phyloP scores from a whole-genome alignment of 495 filamentous ascomycete species.

The Penicillium lagena region DNA sequence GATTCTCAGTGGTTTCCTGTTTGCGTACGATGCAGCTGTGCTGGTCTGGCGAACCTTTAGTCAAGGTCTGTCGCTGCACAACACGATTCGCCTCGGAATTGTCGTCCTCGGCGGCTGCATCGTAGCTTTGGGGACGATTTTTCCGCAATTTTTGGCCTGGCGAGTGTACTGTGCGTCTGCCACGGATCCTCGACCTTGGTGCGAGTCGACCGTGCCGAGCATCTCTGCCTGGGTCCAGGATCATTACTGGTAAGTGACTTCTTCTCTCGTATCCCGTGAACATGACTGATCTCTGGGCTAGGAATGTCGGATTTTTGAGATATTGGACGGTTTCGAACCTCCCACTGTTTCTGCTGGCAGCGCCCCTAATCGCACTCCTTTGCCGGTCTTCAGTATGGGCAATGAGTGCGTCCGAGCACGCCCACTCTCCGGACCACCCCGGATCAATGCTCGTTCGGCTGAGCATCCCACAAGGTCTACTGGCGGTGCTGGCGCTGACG shows the following conservation, averaged over 20 bases:
- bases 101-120: constrained; percentile 59
- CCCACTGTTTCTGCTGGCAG: constrained; percentile 79
- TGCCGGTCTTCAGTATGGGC: constrained; percentile 52
- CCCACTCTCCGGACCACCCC: constrained; percentile 23
- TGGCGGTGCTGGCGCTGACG: constrained; percentile 65
- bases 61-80: constrained; percentile 16
- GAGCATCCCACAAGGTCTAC: constrained; percentile 63
- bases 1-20: constrained; percentile 69
- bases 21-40: constrained; percentile 51
- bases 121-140: constrained; percentile 56
- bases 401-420: constrained; percentile 13
- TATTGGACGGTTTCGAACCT: constrained; percentile 89
- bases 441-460: constrained; percentile 44
- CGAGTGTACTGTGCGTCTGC: constrained; percentile 54
- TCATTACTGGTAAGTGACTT: constrained; percentile 70
- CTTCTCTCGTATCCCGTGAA: background rate
- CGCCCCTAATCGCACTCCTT: constrained; percentile 71
- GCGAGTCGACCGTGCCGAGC: constrained; percentile 61
- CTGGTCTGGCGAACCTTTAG: constrained; percentile 24
- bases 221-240: constrained; percentile 87
- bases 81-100: constrained; percentile 40
- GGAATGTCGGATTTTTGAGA: constrained; percentile 78
- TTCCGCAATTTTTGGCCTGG: constrained; percentile 76
- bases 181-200: constrained; percentile 61
- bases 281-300: constrained; percentile 22